A percentile compares a stretch with the other conserved stretches of the same genome.
These are phyloP conservation scores for Amorphotheca resinae DNA, from an alignment of 495 filamentous ascomycete species.

Conservation along the genomic window DNA sequence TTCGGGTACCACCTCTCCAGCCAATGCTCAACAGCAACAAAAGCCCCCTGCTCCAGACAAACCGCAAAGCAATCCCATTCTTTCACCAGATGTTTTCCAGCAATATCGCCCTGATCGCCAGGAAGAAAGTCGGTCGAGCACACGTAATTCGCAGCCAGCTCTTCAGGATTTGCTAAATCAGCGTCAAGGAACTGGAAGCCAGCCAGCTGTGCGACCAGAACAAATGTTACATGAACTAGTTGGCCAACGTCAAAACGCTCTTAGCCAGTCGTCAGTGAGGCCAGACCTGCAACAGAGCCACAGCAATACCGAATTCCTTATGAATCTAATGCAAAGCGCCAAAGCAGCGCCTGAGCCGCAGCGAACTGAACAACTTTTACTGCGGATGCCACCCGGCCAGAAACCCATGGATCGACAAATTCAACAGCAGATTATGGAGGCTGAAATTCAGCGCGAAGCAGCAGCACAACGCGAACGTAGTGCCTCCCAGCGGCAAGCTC, in stretches of 20 bases:
- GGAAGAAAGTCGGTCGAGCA: slow-evolving; percentile 13
- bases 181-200: slow-evolving; percentile 26
- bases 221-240: slow-evolving; percentile 42
- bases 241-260: slow-evolving; percentile 33
- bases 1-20: slow-evolving; percentile 14
- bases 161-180: slow-evolving; percentile 33
- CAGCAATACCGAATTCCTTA: slow-evolving; percentile 40
- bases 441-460: slow-evolving; percentile 30
- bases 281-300: slow-evolving; percentile 26
- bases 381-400: slow-evolving; percentile 12
- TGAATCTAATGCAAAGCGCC: slow-evolving; percentile 39
- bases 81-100: slow-evolving; percentile 12
- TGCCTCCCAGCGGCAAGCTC: slow-evolving; percentile 25
- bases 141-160: slow-evolving; percentile 22
- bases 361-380: slow-evolving; percentile 16
- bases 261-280: slow-evolving; percentile 28
- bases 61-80: slow-evolving; percentile 2
- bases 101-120: slow-evolving; percentile 18
- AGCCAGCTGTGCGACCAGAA: slow-evolving; percentile 33
- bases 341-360: slow-evolving; percentile 29
- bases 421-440: slow-evolving; percentile 20
- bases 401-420: slow-evolving; percentile 17
- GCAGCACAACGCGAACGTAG: slow-evolving; percentile 25
- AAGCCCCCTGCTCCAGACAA: slow-evolving; percentile 15
- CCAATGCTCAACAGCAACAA: slow-evolving; percentile 13